Conservation (phyloP, 495 filamentous ascomycete species). For the Trichoderma erinaceum region DNA sequence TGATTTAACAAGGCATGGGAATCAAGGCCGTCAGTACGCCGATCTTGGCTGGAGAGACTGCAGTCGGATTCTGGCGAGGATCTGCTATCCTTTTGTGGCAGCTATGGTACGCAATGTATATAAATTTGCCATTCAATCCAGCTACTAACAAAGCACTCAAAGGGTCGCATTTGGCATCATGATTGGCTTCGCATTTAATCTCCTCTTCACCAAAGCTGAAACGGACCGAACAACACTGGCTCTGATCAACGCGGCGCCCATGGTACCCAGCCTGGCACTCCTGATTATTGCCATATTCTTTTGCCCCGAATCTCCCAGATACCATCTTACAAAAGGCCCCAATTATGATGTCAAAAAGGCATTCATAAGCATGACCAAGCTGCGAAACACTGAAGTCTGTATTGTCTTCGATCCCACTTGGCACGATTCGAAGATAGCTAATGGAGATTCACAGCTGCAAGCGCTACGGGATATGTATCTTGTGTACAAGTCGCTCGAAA, state of each 20-base stretch:
- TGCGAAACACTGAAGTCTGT: conserved; percentile 25
- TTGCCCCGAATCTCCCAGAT: conserved; percentile 29
- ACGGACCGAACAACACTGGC: conserved; percentile 6
- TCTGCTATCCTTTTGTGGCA: conserved; percentile 30
- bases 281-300: conserved; percentile 24
- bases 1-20: conserved; percentile 25
- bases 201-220: conserved; percentile 22
- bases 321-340: conserved; percentile 26
- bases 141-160: background rate
- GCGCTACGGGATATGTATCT: conserved; percentile 28
- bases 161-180: conserved; percentile 34
- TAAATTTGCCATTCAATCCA: background rate
- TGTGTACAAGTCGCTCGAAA: conserved; percentile 27
- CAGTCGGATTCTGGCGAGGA: conserved; percentile 30
- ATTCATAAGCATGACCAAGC: conserved; percentile 21
- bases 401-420: background rate
- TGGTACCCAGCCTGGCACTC: conserved; percentile 26
- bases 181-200: conserved; percentile 28
- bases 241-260: conserved; percentile 26
- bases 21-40: conserved; percentile 30
- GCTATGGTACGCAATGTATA: conserved; percentile 23
- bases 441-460: conserved; percentile 21
- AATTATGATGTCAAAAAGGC: conserved; percentile 26
- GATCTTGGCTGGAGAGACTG: conserved; percentile 30
- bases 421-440: background rate